Percentiles rank a stretch among this genome's conserved stretches.
These are phyloP conservation scores for Diplodia intermedia DNA, from an alignment of 2,329 filamentous ascomycete genomes.

Conservation along the genomic window DNA sequence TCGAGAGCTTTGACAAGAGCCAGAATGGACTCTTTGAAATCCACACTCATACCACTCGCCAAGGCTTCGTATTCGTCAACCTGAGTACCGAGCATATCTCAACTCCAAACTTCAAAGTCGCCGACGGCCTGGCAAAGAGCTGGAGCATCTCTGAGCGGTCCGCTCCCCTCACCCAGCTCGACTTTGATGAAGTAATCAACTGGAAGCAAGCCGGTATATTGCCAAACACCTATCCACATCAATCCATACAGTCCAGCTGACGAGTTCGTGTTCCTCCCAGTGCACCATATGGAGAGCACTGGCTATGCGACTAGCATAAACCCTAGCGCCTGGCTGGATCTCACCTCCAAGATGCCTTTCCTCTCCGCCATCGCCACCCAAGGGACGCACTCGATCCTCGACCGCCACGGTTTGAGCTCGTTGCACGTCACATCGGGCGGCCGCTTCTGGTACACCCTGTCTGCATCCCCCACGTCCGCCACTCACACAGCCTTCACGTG, in stretches of 20 bases:
- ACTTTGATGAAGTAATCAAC: conserved; percentile 48
- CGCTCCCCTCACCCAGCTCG: conserved; percentile 44
- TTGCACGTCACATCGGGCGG: conserved; percentile 30
- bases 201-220: conserved; percentile 47
- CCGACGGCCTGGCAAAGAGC: conserved; percentile 33
- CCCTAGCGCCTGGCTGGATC: background rate
- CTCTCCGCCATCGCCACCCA: conserved; percentile 3
- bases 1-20: conserved; percentile 48
- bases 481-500: conserved; percentile 31
- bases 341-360: conserved; percentile 3
- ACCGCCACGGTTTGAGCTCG: conserved; percentile 22
- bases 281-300: background rate
- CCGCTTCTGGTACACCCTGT: conserved; percentile 34
- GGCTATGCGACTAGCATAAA: conserved; percentile 3
- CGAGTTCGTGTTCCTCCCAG: conserved; percentile 31
- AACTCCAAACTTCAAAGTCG: conserved; percentile 32
- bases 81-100: conserved; percentile 36
- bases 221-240: conserved; percentile 15
- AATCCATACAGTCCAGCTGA: conserved; percentile 27
- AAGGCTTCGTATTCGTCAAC: conserved; percentile 43
- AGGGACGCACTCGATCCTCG: conserved; percentile 15
- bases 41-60: conserved; percentile 37
- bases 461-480: conserved; percentile 32
- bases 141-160: conserved; percentile 34
- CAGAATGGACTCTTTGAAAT: conserved; percentile 45